A percentile compares a stretch with the other conserved stretches of the same genome.
phyloP scores from a whole-genome alignment of 176 grass and related monocot species.

The Tillandsia fasciculata region DNA sequence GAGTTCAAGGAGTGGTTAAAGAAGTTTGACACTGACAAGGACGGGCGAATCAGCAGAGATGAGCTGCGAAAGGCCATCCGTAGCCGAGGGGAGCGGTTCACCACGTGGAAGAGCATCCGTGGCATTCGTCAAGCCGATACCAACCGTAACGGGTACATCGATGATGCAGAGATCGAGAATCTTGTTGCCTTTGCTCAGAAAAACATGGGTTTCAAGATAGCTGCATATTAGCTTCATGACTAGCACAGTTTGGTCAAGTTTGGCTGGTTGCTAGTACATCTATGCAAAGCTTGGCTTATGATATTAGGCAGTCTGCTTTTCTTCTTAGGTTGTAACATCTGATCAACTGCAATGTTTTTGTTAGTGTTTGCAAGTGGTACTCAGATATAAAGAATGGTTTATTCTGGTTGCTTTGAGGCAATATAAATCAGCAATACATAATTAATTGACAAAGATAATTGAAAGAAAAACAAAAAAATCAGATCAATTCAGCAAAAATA shows the following conservation, averaged over 20 bases:
- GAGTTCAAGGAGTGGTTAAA: constrained; percentile 62
- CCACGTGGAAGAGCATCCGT: constrained; percentile 22
- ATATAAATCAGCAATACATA: no score
- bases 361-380: no score
- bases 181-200: constrained; percentile 47
- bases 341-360: no score
- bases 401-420: no score
- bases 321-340: no score
- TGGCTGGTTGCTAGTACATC: no score
- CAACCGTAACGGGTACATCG: constrained; percentile 38
- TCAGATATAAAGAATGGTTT: no score
- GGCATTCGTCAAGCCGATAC: constrained; percentile 27
- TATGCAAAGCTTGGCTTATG: no score
- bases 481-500: no score
- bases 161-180: constrained; percentile 43
- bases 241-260: not conserved
- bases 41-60: constrained; percentile 41
- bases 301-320: no score
- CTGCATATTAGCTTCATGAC: constrained; percentile 17
- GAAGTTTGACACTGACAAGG: constrained; percentile 44
- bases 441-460: no score
- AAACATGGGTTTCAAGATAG: constrained; percentile 40
- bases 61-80: constrained; percentile 55
- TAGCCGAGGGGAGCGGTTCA: constrained; percentile 25
- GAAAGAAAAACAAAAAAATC: no score